Conservation (phyloP, 2,329 filamentous ascomycete genomes). For the Colletotrichum euphorbiae region DNA sequence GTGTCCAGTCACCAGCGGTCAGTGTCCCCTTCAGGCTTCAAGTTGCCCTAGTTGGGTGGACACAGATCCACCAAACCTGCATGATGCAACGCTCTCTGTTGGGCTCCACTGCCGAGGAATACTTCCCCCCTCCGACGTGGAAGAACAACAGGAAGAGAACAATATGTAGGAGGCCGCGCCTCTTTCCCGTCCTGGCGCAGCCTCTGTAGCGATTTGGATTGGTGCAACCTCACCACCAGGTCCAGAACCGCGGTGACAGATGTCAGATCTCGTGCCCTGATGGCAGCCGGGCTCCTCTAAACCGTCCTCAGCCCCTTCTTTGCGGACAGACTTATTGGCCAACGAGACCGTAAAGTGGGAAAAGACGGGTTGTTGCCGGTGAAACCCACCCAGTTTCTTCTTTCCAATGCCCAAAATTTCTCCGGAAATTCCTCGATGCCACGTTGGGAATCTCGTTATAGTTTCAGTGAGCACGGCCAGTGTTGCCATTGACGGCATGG, state of each 20-base stretch:
- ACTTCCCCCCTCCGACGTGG: neutral
- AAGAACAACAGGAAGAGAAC: slow-evolving; percentile 1
- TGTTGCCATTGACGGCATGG: slow-evolving; percentile 14
- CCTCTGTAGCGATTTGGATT: neutral
- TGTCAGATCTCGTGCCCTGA: no score
- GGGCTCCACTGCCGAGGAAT: neutral
- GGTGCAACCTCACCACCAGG: neutral
- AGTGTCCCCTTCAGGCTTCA: neutral
- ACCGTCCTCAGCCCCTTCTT: neutral
- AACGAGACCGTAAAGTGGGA: neutral
- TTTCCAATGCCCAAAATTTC: neutral
- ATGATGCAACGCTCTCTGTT: slow-evolving; percentile 1
- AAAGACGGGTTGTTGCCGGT: neutral
- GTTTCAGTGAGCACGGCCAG: neutral
- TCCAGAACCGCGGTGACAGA: neutral
- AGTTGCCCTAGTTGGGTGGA: neutral
- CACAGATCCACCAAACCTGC: slow-evolving; percentile 12
- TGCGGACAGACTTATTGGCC: neutral
- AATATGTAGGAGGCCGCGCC: neutral
- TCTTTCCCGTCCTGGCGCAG: neutral
- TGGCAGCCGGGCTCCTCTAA: slow-evolving; percentile 5
- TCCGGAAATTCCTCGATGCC: slow-evolving; percentile 4
- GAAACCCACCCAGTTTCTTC: neutral
- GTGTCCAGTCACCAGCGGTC: no score
- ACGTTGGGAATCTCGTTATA: neutral